Evolutionary conservation across 1,284 basidiomycete species (phyloP).

Genomic region (Thelephora terrestris): DNA sequence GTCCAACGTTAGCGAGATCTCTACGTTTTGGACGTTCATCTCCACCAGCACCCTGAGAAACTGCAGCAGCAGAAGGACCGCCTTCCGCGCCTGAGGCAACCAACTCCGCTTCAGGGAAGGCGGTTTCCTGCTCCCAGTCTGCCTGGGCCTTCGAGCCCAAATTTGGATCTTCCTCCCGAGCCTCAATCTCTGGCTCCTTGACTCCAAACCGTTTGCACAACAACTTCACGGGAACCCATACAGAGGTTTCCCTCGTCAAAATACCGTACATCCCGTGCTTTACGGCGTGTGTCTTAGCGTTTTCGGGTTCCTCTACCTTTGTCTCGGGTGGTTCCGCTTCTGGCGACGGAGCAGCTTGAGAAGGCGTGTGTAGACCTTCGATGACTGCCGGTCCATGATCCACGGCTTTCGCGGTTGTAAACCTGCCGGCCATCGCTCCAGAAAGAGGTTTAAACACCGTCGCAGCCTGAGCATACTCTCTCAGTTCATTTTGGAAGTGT

Average conservation of each 20-base stretch:
- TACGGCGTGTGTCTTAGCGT: constrained; percentile 75
- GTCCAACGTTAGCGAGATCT: constrained; percentile 69
- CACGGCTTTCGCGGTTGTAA: constrained; percentile 67
- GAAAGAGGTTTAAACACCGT: constrained; percentile 87
- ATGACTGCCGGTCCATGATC: constrained; percentile 54
- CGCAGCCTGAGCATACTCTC: constrained; percentile 82
- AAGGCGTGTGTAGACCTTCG: constrained; percentile 67
- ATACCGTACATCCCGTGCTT: constrained; percentile 80
- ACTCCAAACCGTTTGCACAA: constrained; percentile 95
- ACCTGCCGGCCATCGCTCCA: constrained; percentile 87
- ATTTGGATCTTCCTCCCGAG: constrained; percentile 10
- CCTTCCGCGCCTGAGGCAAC: constrained; percentile 10
- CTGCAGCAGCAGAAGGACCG: constrained; percentile 13
- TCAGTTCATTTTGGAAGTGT: constrained; percentile 73
- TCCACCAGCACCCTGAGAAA: constrained; percentile 13
- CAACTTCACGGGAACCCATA: constrained; percentile 75
- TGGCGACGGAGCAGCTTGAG: constrained; percentile 26
- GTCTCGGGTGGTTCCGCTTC: constrained; percentile 21
- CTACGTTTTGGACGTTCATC: constrained; percentile 17
- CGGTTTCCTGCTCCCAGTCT: constrained; percentile 9
- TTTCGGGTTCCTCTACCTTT: constrained; percentile 36
- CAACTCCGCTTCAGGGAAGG: constrained; percentile 8
- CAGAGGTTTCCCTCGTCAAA: constrained; percentile 64
- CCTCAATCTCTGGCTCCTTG: constrained; percentile 57
- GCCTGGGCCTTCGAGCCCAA: constrained; percentile 14